These are phyloP conservation scores for Plectranthus barbatus DNA, from an alignment of 257 asterid genomes.

Conservation along the genomic window DNA sequence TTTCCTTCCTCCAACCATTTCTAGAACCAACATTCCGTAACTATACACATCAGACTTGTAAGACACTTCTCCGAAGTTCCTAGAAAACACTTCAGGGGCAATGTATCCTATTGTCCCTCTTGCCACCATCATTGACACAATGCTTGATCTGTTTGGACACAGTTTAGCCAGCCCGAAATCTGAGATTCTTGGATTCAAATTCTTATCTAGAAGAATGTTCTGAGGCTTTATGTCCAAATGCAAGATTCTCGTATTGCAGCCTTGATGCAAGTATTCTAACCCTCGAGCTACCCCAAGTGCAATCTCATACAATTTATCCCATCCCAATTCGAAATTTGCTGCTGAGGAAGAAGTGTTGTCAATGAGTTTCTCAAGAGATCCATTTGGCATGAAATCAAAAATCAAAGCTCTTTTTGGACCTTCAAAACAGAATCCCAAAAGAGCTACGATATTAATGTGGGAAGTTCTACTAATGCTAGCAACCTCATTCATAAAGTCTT, in stretches of 20 bases:
- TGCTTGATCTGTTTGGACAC: conserved; percentile 5
- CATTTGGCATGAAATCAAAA: conserved; percentile 38
- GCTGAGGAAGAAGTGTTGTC: neutral
- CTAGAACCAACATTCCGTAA: conserved; percentile 28
- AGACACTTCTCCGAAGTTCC: conserved; percentile 26
- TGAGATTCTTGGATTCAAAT: conserved; percentile 28
- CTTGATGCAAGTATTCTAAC: conserved; percentile 29
- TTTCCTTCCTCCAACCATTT: neutral
- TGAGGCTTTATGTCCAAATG: conserved; percentile 39
- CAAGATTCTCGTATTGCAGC: conserved; percentile 19
- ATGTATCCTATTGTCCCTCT: conserved; percentile 39
- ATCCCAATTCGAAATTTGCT: neutral
- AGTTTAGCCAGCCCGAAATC: conserved; percentile 30
- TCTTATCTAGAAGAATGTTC: conserved; percentile 25
- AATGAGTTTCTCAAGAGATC: conserved; percentile 27
- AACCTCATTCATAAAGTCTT: conserved; percentile 34
- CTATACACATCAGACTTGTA: conserved; percentile 38
- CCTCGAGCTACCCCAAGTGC: conserved; percentile 34
- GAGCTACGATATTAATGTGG: conserved; percentile 9
- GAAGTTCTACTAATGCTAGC: conserved; percentile 35
- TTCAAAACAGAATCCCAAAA: neutral
- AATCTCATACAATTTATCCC: conserved; percentile 5
- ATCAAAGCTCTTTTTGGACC: neutral
- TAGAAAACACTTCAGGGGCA: conserved; percentile 27
- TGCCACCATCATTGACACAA: conserved; percentile 16